A percentile compares a stretch with the other conserved stretches of the same genome.
These are phyloP conservation scores for Cladosporium sp. DNA, from an alignment of 2,329 filamentous ascomycete species.

Conservation along the genomic window DNA sequence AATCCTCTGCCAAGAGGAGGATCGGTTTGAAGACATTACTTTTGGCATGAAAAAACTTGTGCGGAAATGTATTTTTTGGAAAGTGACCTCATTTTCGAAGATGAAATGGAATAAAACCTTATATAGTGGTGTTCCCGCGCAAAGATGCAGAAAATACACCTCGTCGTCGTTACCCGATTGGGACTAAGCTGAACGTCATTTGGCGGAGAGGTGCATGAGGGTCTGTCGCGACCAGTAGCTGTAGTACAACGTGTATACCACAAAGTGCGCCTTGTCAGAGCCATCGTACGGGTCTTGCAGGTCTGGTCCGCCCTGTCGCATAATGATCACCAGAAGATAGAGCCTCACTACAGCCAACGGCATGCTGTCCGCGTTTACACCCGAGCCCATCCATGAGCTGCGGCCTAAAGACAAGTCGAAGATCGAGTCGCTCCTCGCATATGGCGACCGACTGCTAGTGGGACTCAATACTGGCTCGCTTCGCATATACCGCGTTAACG, in stretches of 20 bases:
- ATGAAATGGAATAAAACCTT: background rate
- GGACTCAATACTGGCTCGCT: conserved; percentile 86
- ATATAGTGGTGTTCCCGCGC: background rate
- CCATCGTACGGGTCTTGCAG: too few species aligned
- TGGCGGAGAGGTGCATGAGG: too few species aligned
- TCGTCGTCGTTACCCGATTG: conserved; percentile 10
- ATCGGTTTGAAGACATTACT: background rate
- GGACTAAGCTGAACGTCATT: conserved; percentile 1
- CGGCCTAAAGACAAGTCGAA: conserved; percentile 91
- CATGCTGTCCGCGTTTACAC: conserved; percentile 90
- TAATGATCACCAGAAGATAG: conserved; percentile 9
- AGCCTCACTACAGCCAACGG: conserved; percentile 1
- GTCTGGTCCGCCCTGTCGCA: background rate
- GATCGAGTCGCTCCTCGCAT: conserved; percentile 91
- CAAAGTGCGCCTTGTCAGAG: too few species aligned
- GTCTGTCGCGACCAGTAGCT: background rate
- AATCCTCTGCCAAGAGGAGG: background rate
- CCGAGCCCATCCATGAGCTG: conserved; percentile 94
- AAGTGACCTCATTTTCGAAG: background rate
- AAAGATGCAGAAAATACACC: background rate
- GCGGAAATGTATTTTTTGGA: too few species aligned
- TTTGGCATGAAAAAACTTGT: too few species aligned
- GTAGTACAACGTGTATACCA: background rate
- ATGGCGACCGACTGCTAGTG: conserved; percentile 87
- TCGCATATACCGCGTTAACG: conserved; percentile 87